phyloP scores from a whole-genome alignment of 2,329 filamentous ascomycete genomes.

The Ceratocystis cubensis region DNA sequence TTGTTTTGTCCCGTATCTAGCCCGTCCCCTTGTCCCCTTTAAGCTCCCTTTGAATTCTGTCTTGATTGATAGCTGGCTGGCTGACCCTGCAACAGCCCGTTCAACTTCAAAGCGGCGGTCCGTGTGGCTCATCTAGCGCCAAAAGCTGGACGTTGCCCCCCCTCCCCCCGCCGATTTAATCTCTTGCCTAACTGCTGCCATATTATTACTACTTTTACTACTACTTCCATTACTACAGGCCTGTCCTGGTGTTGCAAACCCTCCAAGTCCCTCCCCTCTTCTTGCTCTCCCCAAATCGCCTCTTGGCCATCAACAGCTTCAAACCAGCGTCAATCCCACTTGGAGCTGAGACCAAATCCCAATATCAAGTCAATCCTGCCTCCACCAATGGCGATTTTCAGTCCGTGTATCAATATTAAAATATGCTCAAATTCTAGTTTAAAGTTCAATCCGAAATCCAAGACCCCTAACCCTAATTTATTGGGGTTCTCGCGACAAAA shows the following conservation, averaged over 20 bases:
- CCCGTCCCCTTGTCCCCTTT: not conserved
- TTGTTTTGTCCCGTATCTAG: not conserved
- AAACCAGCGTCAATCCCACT: too few relatives aligned
- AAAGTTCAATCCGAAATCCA: too few relatives aligned
- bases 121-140: slow-evolving; percentile 10
- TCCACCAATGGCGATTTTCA: too few relatives aligned
- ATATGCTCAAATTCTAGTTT: too few relatives aligned
- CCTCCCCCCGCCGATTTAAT: not conserved
- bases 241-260: too few relatives aligned
- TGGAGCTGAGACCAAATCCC: too few relatives aligned
- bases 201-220: not conserved
- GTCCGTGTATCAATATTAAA: too few relatives aligned
- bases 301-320: too few relatives aligned
- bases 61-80: not conserved
- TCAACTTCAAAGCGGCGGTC: slow-evolving; percentile 8
- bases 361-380: too few relatives aligned
- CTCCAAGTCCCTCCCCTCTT: too few relatives aligned
- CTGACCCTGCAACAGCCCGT: not conserved
- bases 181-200: not conserved
- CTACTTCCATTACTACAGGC: not conserved
- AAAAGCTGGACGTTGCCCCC: slow-evolving; percentile 1
- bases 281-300: too few relatives aligned
- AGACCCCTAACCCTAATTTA: not conserved
- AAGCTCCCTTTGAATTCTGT: not conserved
- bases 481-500: not conserved